Percentiles rank a stretch among this genome's conserved stretches.
Evolutionary conservation across 371 early-diverging fungal species (phyloP).

Genomic region (Mortierella sp.): DNA sequence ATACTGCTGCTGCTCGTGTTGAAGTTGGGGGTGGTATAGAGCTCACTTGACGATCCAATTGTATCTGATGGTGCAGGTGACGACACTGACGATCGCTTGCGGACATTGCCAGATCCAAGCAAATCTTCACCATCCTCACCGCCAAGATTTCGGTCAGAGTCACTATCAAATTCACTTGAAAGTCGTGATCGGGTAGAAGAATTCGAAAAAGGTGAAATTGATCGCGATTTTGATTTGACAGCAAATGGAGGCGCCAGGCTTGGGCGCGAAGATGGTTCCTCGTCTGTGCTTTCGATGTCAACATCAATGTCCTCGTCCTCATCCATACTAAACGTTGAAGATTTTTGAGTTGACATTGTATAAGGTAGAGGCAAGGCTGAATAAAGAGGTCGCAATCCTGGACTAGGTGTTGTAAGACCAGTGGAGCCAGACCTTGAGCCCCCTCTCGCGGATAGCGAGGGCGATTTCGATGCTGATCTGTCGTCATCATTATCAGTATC

Average conservation of each 20-base stretch:
- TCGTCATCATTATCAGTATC: constrained; percentile 53
- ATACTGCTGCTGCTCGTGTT: constrained; percentile 53
- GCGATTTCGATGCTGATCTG: constrained; percentile 47
- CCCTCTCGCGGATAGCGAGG: constrained; percentile 36
- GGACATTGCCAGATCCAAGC: constrained; percentile 10
- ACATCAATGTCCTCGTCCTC: constrained; percentile 63
- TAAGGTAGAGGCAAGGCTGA: constrained; percentile 25
- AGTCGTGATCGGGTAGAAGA: constrained; percentile 43
- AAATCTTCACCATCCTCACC: constrained; percentile 28
- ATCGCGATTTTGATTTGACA: constrained; percentile 40
- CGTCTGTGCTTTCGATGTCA: constrained; percentile 56
- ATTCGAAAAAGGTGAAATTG: constrained; percentile 52
- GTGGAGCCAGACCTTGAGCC: constrained; percentile 35
- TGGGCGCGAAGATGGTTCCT: constrained; percentile 22
- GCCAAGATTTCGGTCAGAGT: constrained; percentile 29
- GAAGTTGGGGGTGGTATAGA: constrained; percentile 42
- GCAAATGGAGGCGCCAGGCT: constrained; percentile 21
- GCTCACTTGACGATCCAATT: constrained; percentile 37
- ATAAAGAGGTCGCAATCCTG: constrained; percentile 36
- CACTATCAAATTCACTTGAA: constrained; percentile 51
- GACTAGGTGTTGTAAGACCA: constrained; percentile 39
- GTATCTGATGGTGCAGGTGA: constrained; percentile 41
- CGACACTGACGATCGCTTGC: constrained; percentile 23
- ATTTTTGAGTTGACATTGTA: constrained; percentile 14
- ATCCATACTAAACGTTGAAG: constrained; percentile 30